A percentile compares a stretch with the other conserved stretches of the same genome.
Evolutionary conservation across 2,329 filamentous ascomycete species (phyloP).

Genomic region (Escovopsis weberi): DNA sequence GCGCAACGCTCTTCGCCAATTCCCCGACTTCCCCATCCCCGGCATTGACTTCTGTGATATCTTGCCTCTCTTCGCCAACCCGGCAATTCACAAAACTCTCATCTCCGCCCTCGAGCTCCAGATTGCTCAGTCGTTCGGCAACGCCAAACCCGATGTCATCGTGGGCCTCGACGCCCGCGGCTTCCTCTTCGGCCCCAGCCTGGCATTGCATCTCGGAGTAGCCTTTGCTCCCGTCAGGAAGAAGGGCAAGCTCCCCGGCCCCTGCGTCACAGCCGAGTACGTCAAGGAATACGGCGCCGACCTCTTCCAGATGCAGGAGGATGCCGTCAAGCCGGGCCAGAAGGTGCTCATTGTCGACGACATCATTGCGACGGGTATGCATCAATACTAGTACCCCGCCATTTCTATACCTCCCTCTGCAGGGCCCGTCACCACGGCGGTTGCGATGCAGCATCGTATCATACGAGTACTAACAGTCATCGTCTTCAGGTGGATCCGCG

Average conservation of each 20-base stretch:
- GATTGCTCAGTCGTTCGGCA: conserved; percentile 47
- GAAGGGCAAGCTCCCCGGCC: conserved; percentile 86
- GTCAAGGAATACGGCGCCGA: conserved; percentile 95
- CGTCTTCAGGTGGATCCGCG: conserved; percentile 65
- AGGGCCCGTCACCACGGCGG: no score
- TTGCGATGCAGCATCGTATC: neutral
- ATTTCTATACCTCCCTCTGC: neutral
- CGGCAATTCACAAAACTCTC: conserved; percentile 57
- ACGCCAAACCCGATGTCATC: conserved; percentile 66
- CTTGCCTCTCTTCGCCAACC: conserved; percentile 82
- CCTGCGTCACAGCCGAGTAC: conserved; percentile 71
- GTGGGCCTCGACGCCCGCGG: conserved; percentile 88
- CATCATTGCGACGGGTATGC: conserved; percentile 91
- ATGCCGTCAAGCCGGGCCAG: conserved; percentile 71
- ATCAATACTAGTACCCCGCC: neutral
- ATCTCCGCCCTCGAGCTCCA: conserved; percentile 77
- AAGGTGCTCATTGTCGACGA: conserved; percentile 91
- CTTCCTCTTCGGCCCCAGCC: conserved; percentile 84
- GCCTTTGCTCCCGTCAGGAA: conserved; percentile 90
- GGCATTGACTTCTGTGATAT: conserved; percentile 98
- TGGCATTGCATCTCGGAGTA: conserved; percentile 71
- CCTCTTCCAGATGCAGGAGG: conserved; percentile 89
- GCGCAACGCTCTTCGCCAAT: conserved; percentile 62
- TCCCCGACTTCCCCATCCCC: conserved; percentile 79
- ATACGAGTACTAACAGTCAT: neutral